Base-by-base conservation (phyloP, 495 filamentous ascomycete species). In the Lophiostoma macrostomum region DNA sequence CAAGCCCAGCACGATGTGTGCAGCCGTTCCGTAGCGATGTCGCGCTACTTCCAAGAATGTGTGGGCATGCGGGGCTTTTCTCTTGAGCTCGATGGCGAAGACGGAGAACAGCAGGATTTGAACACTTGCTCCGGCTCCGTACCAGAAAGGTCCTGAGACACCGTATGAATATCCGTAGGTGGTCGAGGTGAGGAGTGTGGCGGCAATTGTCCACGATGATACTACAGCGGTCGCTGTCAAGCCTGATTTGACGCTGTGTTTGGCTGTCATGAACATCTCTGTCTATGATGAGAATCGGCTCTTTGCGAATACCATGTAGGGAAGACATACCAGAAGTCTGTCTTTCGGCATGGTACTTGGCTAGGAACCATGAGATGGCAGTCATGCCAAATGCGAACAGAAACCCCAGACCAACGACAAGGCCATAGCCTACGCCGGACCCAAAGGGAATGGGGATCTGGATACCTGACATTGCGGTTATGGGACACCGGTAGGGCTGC, bases 191-290 rank as follows among this genome's bases (percentile, higher is more conserved):
- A 58, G 27, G 47, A 58, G 43, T 11, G 54, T 39, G 13, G 54
- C 46, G 18, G 34, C 23, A 36, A 36, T 44, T 2, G 46, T 25
- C 53, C 59, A 63, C 5, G 20, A 53, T n/a, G 61, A 64, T 38
- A 76, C 73, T 0, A 77, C 75, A 7, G 75, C 74, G 2, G 72
- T 74, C 0, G 74, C 74, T 14, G 73, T 76, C 22, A 77, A 60
- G 3, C 75, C 75, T 5, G 69, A 75, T 10, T 70, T 69, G 6
- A 78, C 74, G 7, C 66, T 69, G 13, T 73, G 67, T 61, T 76
- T 76, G 14, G 75, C 75, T 28, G 74, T 73, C 72, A 78, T 76
- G 61, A 78, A 78, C n/a, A n/a, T n/a, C n/a, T n/a, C n/a, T n/a
- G n/a, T n/a, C n/a, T n/a, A n/a, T n/a, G n/a, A n/a, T n/a, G n/a